Evolutionary conservation across 139 green algal genomes (phyloP).

Genomic region (Chlamydomonas applanata): DNA sequence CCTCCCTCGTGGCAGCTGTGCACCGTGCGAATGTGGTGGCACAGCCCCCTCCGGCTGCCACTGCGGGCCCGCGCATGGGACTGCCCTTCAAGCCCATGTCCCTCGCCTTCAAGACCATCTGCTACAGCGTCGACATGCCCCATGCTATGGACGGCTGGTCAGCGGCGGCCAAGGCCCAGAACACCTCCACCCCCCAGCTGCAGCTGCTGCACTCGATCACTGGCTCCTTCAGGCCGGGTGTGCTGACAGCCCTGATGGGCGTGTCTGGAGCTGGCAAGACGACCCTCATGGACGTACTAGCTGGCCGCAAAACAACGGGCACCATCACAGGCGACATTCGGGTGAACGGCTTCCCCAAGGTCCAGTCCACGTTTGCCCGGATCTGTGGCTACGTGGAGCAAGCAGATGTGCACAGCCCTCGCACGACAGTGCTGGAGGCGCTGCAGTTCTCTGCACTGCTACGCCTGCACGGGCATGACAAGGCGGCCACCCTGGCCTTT

Average conservation of each 20-base stretch:
- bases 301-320: constrained; percentile 73
- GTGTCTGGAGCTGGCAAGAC: constrained; percentile 60
- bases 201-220: constrained; percentile 42
- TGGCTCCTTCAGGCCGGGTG: constrained; percentile 15
- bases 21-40: too few species aligned
- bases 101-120: constrained; percentile 59
- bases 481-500: constrained; percentile 12
- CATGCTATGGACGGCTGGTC: too few species aligned
- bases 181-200: constrained; percentile 1
- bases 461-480: constrained; percentile 15
- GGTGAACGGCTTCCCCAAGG: constrained; percentile 52
- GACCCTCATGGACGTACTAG: constrained; percentile 68
- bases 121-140: constrained; percentile 17
- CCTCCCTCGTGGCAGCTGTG: too few species aligned
- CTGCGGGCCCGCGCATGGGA: too few species aligned
- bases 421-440: constrained; percentile 64
- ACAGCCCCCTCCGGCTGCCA: too few species aligned
- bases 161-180: not conserved
- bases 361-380: constrained; percentile 55
- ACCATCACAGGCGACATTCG: constrained; percentile 41
- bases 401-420: constrained; percentile 39
- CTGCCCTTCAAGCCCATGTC: constrained; percentile 57
- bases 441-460: constrained; percentile 60
- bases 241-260: constrained; percentile 65
- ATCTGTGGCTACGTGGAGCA: constrained; percentile 35